Percentiles rank a stretch among this genome's conserved stretches.
These are phyloP conservation scores for Heliamphora ciliata DNA, from an alignment of 179 eudicot species.

Conservation along the genomic window DNA sequence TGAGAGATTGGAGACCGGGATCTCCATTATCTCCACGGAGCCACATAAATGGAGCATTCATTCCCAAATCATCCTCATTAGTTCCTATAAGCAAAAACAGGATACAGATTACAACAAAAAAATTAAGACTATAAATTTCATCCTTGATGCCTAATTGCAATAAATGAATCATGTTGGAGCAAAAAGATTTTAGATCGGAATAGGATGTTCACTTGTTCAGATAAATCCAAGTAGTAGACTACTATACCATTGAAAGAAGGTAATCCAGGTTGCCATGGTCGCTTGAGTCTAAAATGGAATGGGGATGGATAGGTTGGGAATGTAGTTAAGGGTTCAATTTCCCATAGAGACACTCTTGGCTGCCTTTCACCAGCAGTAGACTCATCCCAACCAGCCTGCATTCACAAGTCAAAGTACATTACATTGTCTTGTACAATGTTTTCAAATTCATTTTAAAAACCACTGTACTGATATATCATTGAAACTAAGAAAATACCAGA, in stretches of 20 bases:
- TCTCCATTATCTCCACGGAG: constrained; percentile 41
- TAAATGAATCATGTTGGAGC: not conserved
- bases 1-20: constrained; percentile 34
- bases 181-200: not conserved
- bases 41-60: constrained; percentile 45
- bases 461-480: not conserved
- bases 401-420: constrained; percentile 9
- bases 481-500: not conserved
- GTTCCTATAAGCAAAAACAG: constrained; percentile 27
- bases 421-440: not conserved
- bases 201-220: not conserved
- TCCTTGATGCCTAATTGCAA: constrained; percentile 10
- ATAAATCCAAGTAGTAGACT: not conserved
- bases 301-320: constrained; percentile 74
- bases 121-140: not conserved
- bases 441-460: not conserved
- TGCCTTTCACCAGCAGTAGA: constrained; percentile 67
- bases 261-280: constrained; percentile 61
- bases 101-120: not conserved
- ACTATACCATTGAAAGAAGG: constrained; percentile 42
- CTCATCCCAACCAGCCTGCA: constrained; percentile 73
- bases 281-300: constrained; percentile 57
- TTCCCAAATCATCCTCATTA: constrained; percentile 37
- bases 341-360: constrained; percentile 71
- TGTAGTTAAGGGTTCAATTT: constrained; percentile 68